These are phyloP conservation scores for Abelmoschus esculentus DNA, from an alignment of 345 rosid genomes.

Conservation along the genomic window DNA sequence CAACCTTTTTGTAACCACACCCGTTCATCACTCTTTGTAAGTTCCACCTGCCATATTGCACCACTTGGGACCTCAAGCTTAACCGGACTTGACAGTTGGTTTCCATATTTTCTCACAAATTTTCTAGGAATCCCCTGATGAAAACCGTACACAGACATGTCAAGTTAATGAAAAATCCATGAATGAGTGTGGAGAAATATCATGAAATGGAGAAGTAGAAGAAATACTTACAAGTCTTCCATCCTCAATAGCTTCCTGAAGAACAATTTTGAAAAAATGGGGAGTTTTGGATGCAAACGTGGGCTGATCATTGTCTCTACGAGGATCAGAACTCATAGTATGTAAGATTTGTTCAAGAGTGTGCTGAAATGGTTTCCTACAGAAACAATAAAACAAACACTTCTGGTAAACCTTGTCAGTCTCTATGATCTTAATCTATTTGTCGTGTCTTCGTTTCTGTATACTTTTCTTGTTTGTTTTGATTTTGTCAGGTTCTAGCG, in stretches of 20 bases:
- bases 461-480: no score
- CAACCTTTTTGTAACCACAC: neutral
- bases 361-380: no score
- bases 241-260: neutral
- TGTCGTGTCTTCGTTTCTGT: no score
- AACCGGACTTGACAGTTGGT: neutral
- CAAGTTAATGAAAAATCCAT: no score
- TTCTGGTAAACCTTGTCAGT: no score
- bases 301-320: neutral
- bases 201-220: neutral
- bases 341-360: neutral
- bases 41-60: neutral
- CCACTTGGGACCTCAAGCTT: neutral
- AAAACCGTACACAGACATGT: neutral
- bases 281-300: conserved; percentile 2
- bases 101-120: neutral
- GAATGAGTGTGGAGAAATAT: neutral
- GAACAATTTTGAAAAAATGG: conserved; percentile 22
- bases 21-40: neutral
- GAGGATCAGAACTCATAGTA: neutral
- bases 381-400: no score
- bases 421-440: no score
- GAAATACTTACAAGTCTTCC: conserved; percentile 14
- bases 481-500: no score
- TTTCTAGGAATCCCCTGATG: neutral